Evolutionary conservation across 208 protist species (phyloP).

Genomic region (Trichomonas vaginalis): DNA sequence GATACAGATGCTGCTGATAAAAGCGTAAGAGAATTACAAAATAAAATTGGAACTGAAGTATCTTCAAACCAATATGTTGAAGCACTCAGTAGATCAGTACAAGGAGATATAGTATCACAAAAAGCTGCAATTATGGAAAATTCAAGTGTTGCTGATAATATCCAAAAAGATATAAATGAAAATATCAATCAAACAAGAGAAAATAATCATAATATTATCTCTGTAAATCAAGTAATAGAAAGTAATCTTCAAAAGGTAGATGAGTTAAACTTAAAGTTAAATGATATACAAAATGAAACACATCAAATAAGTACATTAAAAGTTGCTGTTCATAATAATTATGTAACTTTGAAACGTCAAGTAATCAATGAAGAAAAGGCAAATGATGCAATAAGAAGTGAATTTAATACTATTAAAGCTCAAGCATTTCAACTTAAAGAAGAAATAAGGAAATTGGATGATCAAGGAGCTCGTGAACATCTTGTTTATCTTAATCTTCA

Average conservation of each 20-base stretch:
- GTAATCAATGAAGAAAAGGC: background rate
- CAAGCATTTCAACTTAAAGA: background rate
- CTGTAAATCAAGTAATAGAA: background rate
- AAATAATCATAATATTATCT: background rate
- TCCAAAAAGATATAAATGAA: background rate
- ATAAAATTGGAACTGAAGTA: background rate
- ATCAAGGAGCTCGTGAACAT: background rate
- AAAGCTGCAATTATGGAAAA: background rate
- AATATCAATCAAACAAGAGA: background rate
- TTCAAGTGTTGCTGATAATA: background rate
- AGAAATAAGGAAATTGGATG: background rate
- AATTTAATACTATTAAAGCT: background rate
- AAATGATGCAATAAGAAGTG: background rate
- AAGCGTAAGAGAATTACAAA: background rate
- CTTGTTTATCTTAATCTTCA: background rate
- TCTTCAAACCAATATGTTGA: background rate
- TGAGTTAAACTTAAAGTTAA: background rate
- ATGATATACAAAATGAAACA: background rate
- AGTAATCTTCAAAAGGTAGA: background rate
- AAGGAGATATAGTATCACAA: background rate
- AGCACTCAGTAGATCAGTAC: background rate
- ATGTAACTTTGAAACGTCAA: background rate
- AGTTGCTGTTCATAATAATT: background rate
- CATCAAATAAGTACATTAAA: background rate
- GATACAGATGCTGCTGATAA: background rate